phyloP scores from a whole-genome alignment of 257 asterid genomes.

The Vinca minor region DNA sequence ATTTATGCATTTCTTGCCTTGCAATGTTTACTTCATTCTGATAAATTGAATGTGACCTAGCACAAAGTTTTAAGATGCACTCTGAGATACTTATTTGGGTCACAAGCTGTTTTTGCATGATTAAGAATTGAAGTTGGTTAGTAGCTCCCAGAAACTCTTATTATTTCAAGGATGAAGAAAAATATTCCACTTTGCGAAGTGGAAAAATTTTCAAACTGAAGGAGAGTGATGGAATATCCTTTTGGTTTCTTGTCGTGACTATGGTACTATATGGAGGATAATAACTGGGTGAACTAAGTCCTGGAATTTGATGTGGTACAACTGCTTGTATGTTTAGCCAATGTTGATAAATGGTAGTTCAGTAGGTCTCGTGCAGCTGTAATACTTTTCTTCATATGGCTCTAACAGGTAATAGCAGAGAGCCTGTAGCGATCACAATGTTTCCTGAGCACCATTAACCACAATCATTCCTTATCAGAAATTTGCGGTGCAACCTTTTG shows the following conservation, averaged over 20 bases:
- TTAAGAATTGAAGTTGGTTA: neutral
- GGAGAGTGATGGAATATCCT: neutral
- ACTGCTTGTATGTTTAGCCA: neutral
- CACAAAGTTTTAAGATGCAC: neutral
- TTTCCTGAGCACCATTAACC: neutral
- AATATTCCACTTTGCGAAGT: neutral
- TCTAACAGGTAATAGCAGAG: neutral
- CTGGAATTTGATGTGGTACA: neutral
- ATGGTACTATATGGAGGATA: neutral
- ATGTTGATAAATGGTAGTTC: too few species aligned
- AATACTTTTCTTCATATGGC: neutral
- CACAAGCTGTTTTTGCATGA: neutral
- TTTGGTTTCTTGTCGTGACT: neutral
- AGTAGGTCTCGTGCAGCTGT: too few species aligned
- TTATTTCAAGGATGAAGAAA: neutral
- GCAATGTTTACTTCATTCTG: neutral
- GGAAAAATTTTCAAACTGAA: neutral
- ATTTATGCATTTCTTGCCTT: neutral
- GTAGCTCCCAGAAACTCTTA: neutral
- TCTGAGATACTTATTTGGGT: neutral
- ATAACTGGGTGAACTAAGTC: neutral
- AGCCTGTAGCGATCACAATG: neutral
- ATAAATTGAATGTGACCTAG: constrained; percentile 6
- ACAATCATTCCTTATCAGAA: neutral
- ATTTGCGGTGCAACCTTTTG: neutral